Percentiles rank a stretch among this genome's conserved stretches.
Evolutionary conservation across 345 rosid genomes (phyloP).

Genomic region (Heritiera littoralis): DNA sequence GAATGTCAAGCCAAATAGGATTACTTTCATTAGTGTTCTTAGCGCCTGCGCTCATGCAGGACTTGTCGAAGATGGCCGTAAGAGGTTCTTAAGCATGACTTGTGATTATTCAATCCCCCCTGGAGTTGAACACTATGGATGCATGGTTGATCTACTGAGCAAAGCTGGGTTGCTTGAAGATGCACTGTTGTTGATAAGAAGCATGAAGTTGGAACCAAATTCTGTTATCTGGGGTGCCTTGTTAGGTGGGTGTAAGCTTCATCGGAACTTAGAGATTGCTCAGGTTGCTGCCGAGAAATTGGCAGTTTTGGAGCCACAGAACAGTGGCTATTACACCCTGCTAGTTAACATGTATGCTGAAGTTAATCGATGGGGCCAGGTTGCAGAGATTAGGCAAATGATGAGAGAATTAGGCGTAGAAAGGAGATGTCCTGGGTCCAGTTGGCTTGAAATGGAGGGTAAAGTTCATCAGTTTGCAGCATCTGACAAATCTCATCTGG

Average conservation of each 20-base stretch:
- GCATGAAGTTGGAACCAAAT: constrained; percentile 58
- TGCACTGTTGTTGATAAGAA: constrained; percentile 53
- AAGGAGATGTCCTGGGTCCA: constrained; percentile 62
- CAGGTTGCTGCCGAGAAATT: constrained; percentile 48
- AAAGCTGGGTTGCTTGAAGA: constrained; percentile 72
- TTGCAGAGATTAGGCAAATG: constrained; percentile 49
- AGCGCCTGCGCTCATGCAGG: constrained; percentile 86
- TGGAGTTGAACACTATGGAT: constrained; percentile 64
- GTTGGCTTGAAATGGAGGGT: constrained; percentile 61
- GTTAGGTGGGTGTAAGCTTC: constrained; percentile 66
- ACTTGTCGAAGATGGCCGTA: constrained; percentile 68
- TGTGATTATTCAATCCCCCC: constrained; percentile 47
- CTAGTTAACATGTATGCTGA: constrained; percentile 66
- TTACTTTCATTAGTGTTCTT: constrained; percentile 72
- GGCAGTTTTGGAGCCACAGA: constrained; percentile 62
- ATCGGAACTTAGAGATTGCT: constrained; percentile 65
- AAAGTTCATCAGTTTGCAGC: constrained; percentile 61
- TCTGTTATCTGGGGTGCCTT: constrained; percentile 79
- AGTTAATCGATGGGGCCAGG: constrained; percentile 66
- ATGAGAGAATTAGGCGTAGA: constrained; percentile 62
- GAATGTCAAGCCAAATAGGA: constrained; percentile 55
- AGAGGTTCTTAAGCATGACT: constrained; percentile 54
- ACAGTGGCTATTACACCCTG: constrained; percentile 59
- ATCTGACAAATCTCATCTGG: constrained; percentile 53
- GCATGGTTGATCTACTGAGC: constrained; percentile 73